A percentile compares a stretch with the other conserved stretches of the same genome.
These are phyloP conservation scores for Aegilops bicornis DNA, from an alignment of 176 grass and related monocot species.

Conservation along the genomic window DNA sequence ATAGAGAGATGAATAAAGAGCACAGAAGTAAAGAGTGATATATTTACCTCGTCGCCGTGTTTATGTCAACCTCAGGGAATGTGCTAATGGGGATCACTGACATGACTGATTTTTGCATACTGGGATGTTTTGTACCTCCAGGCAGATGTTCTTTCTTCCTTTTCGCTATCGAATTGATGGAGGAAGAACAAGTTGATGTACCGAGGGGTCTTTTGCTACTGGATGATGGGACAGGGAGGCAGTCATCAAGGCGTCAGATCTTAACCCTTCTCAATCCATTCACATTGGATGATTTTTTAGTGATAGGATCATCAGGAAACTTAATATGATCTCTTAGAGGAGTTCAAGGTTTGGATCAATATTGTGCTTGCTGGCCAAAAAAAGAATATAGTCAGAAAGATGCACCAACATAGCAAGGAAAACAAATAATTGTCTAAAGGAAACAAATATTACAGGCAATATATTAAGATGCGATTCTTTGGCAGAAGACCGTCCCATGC, in stretches of 20 bases:
- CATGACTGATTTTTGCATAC: slow-evolving; percentile 15
- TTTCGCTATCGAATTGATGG: slow-evolving; percentile 16
- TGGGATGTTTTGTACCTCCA: slow-evolving; percentile 18
- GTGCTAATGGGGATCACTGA: slow-evolving; percentile 28
- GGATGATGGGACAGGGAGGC: not conserved
- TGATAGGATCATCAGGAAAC: slow-evolving; percentile 47
- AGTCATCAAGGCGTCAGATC: slow-evolving; percentile 15
- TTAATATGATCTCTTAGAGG: slow-evolving; percentile 58
- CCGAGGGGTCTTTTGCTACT: slow-evolving; percentile 33
- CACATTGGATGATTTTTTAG: slow-evolving; percentile 25
- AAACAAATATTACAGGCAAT: slow-evolving; percentile 59
- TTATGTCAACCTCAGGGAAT: slow-evolving; percentile 49
- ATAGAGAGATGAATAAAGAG: not conserved
- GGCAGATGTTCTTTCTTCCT: slow-evolving; percentile 27
- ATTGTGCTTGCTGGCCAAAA: slow-evolving; percentile 54
- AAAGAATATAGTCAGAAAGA: slow-evolving; percentile 19
- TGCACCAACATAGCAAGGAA: not conserved
- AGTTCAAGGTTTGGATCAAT: slow-evolving; percentile 49
- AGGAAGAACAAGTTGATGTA: not conserved
- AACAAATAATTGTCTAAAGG: not conserved
- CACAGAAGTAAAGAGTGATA: slow-evolving; percentile 1
- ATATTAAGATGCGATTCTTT: slow-evolving; percentile 68
- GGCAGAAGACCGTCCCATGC: slow-evolving; percentile 68
- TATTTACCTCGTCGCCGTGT: slow-evolving; percentile 43
- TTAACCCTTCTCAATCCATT: slow-evolving; percentile 40